Base-by-base conservation (phyloP, 164 flowering plant species). In the Malania oleifera region DNA sequence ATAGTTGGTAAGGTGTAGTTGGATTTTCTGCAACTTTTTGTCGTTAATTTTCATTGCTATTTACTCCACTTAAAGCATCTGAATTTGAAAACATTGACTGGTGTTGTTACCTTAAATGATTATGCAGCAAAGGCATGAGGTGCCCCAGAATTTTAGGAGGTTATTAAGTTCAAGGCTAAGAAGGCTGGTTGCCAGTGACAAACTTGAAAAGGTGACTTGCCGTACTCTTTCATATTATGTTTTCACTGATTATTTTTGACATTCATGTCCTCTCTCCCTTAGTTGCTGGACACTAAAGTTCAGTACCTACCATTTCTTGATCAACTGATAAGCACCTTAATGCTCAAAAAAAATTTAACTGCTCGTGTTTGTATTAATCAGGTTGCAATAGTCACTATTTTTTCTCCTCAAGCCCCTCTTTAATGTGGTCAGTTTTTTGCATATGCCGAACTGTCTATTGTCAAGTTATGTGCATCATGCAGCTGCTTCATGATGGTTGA, bases 171-270 rank as follows among this genome's bases (percentile, higher is more conserved):
- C 86, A 40, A 89, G 80, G 75, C 74, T 91, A 70, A 78, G 92
- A 62, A 68, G 87, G 70, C 88, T 91, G 52, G 84, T 83, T 68
- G 61, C 63, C 26, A 87, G 82, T 64, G 82, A 73, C 20, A 89
- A 89, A 75, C 84, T 91, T 69, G 96, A 89, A 65, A 91, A 80
- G 96, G 98, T 89, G 56, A 63, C 22, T 20, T 46, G 9, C 44
- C 44, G 5, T 40, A 40, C 17, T 40, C 5, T 2, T 15, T 7
- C 5, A 2, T 43, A 5, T 3, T n/a, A 2, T 17, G 46, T 17
- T 15, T 43, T 3, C 5, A n/a, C 41, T 38, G 46, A 43, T 17
- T 43, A n/a, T 17, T 17, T 11, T 6, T 11, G 20, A 43, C 15
- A 7, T 43, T 1, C 5, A 15, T 43, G 15, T 43, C 5, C 46